Conservation (phyloP, 2,329 filamentous ascomycete genomes). For the Hymenoscyphus fraxineus region DNA sequence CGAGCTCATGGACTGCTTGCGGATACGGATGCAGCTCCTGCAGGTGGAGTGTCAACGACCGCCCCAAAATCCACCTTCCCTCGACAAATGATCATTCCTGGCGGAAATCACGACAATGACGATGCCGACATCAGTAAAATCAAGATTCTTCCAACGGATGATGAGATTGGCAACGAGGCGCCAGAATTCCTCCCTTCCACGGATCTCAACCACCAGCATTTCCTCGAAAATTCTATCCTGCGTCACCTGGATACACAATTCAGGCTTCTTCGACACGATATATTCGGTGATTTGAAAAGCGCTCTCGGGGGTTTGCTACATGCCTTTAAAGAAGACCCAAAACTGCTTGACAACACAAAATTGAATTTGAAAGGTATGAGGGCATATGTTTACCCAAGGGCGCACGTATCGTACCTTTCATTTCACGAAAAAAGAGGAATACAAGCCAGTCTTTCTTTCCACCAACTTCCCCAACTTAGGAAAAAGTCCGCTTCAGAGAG, state of each 20-base stretch:
- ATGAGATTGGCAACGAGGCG: conserved; percentile 36
- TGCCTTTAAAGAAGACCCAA: conserved; percentile 19
- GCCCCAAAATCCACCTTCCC: conserved; percentile 21
- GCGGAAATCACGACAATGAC: conserved; percentile 20
- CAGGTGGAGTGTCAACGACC: conserved; percentile 14
- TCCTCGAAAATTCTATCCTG: conserved; percentile 34
- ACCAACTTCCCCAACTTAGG: conserved; percentile 37
- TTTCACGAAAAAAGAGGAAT: conserved; percentile 37
- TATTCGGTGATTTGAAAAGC: conserved; percentile 49
- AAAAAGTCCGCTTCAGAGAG: conserved; percentile 19
- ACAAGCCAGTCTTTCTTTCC: conserved; percentile 42
- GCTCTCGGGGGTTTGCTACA: conserved; percentile 35
- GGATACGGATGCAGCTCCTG: conserved; percentile 4
- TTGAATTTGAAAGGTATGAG: conserved; percentile 20
- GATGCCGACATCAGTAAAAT: conserved; percentile 33
- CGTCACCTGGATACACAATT: conserved; percentile 32
- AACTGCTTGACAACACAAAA: conserved; percentile 20
- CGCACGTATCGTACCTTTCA: conserved; percentile 16
- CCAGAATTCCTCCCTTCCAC: conserved; percentile 43
- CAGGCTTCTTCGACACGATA: conserved; percentile 42
- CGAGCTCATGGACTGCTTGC: conserved; percentile 17
- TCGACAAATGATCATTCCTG: conserved; percentile 14
- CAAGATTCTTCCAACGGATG: conserved; percentile 33
- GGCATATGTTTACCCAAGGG: conserved; percentile 32
- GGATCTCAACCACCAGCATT: conserved; percentile 40